Conservation (phyloP, 2,329 filamentous ascomycete genomes). For the Colletotrichum sp. region DNA sequence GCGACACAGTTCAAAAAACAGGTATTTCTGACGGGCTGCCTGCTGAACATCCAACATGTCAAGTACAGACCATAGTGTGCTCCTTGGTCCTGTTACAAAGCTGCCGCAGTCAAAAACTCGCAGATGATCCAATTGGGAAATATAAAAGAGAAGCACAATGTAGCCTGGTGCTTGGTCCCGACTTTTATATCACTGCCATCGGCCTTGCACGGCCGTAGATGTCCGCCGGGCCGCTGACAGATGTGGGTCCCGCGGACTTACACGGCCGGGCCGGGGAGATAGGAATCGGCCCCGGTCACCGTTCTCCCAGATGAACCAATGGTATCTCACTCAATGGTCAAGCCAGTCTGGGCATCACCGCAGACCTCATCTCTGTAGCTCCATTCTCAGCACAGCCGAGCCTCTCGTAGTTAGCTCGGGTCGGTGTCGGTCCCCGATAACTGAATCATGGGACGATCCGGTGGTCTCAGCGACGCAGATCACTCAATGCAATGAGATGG, state of each 20-base stretch:
- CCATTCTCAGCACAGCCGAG: background rate
- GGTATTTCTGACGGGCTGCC: background rate
- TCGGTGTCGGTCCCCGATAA: background rate
- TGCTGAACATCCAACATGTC: fast-evolving
- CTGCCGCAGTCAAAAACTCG: fast-evolving
- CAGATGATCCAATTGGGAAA: fast-evolving
- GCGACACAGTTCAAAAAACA: background rate
- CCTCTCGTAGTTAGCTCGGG: background rate
- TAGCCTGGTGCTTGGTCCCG: background rate
- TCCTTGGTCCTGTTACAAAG: background rate
- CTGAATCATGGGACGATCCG: background rate
- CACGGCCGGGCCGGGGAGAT: background rate
- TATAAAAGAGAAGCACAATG: fast-evolving
- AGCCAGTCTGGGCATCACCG: background rate
- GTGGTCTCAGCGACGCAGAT: background rate
- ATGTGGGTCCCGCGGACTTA: background rate
- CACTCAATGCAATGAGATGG: background rate
- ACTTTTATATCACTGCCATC: background rate
- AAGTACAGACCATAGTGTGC: background rate
- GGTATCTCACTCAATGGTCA: background rate
- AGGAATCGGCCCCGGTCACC: background rate
- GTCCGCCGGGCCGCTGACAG: background rate
- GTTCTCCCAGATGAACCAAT: background rate
- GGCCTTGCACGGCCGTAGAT: background rate
- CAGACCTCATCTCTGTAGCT: background rate